Conservation (phyloP, 352 stramenopile species). For the Aphanomyces stellatus region DNA sequence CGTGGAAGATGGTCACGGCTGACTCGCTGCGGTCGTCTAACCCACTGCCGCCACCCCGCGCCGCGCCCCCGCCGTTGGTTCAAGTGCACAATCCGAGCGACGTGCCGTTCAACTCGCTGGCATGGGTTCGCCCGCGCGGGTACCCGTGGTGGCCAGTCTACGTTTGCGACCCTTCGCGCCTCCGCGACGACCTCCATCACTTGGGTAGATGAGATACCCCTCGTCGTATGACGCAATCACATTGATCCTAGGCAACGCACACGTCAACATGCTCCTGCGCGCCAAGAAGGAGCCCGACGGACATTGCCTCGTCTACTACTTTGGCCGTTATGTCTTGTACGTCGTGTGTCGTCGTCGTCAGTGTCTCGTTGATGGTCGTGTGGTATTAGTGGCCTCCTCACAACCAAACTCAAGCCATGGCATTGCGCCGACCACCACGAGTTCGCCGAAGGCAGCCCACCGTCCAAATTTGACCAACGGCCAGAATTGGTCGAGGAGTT, state of each 20-base stretch:
- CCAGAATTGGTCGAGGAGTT: neutral
- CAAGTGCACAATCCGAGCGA: neutral
- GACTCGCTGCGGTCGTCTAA: too few relatives aligned
- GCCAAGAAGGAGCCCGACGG: neutral
- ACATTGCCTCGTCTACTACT: neutral
- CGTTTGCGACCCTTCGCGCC: neutral
- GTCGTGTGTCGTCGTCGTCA: neutral
- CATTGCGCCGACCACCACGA: neutral
- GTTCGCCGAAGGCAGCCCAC: neutral
- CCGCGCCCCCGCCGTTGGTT: too few relatives aligned
- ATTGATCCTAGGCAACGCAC: neutral
- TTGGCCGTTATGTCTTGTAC: conserved; percentile 5
- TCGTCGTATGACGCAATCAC: neutral
- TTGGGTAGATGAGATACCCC: neutral
- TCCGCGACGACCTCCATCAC: neutral
- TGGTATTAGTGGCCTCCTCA: neutral
- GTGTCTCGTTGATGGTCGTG: neutral
- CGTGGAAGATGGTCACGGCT: too few relatives aligned
- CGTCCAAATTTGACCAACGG: neutral
- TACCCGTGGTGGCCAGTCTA: conserved; percentile 2
- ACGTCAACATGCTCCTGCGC: neutral
- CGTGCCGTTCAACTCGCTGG: conserved; percentile 1
- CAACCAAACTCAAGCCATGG: conserved; percentile 1
- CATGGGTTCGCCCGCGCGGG: neutral
- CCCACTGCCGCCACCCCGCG: too few relatives aligned